phyloP scores from a whole-genome alignment of 768 basidiomycete species.

The Lactifluus echinatus region DNA sequence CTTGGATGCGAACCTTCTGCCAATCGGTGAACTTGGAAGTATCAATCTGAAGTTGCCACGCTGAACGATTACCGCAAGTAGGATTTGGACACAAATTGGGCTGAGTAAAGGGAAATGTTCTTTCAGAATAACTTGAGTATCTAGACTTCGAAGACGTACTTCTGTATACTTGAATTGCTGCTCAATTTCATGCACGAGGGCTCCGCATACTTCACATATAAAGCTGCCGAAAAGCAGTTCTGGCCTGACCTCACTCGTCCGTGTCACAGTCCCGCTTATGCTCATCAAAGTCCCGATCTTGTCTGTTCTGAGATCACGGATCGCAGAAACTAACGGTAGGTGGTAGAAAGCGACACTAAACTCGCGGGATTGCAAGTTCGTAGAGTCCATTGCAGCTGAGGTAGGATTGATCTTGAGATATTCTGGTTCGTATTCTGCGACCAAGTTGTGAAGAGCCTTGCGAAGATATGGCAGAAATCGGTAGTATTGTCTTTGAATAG shows the following conservation, averaged over 20 bases:
- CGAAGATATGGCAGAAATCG: constrained; percentile 93
- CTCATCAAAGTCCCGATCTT: constrained; percentile 91
- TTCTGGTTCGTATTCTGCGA: constrained; percentile 83
- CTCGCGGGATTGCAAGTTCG: constrained; percentile 84
- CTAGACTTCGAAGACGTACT: constrained; percentile 33
- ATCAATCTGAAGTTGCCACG: constrained; percentile 94
- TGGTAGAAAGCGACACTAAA: constrained; percentile 96
- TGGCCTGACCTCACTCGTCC: constrained; percentile 95
- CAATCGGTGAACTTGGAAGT: constrained; percentile 96
- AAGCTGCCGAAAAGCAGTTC: constrained; percentile 92
- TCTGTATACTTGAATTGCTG: constrained; percentile 99
- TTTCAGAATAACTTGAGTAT: constrained; percentile 11
- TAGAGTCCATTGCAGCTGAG: constrained; percentile 77
- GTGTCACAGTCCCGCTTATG: constrained; percentile 94
- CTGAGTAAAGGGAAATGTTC: constrained; percentile 33
- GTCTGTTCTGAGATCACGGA: constrained; percentile 86
- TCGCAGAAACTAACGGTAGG: constrained; percentile 87
- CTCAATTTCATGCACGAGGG: constrained; percentile 85
- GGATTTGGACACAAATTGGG: constrained; percentile 92
- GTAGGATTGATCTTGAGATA: constrained; percentile 93
- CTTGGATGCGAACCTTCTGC: constrained; percentile 99
- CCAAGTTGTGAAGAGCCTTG: constrained; percentile 82
- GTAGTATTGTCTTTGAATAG: constrained; percentile 92
- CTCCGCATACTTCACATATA: constrained; percentile 82
- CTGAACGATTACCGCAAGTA: constrained; percentile 81